These are phyloP conservation scores for Apophysomyces ossiformis DNA, from an alignment of 371 early-diverging fungal genomes.

Conservation along the genomic window DNA sequence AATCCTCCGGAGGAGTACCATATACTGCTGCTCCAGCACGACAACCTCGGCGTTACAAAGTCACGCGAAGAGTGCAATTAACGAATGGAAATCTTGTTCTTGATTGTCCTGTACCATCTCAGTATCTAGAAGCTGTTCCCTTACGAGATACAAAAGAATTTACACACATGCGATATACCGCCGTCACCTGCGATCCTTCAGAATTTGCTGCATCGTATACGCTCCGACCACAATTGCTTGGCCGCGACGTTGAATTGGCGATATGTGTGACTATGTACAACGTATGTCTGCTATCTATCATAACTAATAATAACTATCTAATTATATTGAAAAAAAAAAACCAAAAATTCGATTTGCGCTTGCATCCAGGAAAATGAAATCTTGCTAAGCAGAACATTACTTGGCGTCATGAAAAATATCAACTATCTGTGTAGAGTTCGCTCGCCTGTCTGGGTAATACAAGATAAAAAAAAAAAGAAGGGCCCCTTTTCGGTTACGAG, in stretches of 20 bases:
- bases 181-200: constrained; percentile 79
- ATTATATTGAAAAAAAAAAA: too few relatives aligned
- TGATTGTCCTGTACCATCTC: constrained; percentile 72
- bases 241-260: constrained; percentile 79
- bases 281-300: constrained; percentile 36
- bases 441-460: constrained; percentile 57
- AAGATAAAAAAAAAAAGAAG: not conserved
- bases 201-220: constrained; percentile 79
- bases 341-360: too few relatives aligned
- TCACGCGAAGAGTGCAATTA: constrained; percentile 52
- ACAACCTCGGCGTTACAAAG: constrained; percentile 24
- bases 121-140: constrained; percentile 60
- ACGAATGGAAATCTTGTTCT: constrained; percentile 74
- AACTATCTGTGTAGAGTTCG: constrained; percentile 78
- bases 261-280: constrained; percentile 94
- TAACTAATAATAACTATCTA: not conserved
- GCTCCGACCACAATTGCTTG: constrained; percentile 78
- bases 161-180: constrained; percentile 77
- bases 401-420: constrained; percentile 88
- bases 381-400: constrained; percentile 84
- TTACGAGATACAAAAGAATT: constrained; percentile 66
- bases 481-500: too few relatives aligned
- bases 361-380: constrained; percentile 77
- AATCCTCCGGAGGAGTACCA: too few relatives aligned
- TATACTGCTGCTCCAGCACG: constrained; percentile 16